phyloP scores from a whole-genome alignment of 108 stramenopile genomes.

The Skeletonema costatum region DNA sequence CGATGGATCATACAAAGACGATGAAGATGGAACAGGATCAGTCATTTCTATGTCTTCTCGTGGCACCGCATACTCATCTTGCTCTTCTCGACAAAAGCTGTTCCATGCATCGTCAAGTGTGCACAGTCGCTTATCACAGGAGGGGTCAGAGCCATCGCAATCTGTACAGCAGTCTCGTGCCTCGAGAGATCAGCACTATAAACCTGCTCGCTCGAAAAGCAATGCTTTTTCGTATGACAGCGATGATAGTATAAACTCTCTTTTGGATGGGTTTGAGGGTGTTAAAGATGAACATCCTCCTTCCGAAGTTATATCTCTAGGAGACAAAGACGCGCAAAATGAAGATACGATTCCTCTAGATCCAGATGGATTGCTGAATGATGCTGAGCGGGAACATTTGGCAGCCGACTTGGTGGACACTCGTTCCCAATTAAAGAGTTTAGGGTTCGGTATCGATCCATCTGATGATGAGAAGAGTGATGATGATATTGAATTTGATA shows the following conservation, averaged over 20 bases:
- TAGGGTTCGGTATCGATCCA: constrained; percentile 16
- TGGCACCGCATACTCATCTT: constrained; percentile 10
- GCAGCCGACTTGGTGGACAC: constrained; percentile 16
- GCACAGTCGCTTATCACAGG: constrained; percentile 2
- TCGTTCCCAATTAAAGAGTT: constrained; percentile 9
- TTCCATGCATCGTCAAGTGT: not conserved
- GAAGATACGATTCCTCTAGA: constrained; percentile 3
- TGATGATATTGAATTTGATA: not conserved
- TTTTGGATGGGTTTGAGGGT: constrained; percentile 12
- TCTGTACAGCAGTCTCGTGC: not conserved
- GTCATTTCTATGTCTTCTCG: constrained; percentile 4
- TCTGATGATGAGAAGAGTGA: constrained; percentile 4
- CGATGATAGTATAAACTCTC: constrained; percentile 24
- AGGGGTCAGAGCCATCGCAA: not conserved
- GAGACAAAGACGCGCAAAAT: not conserved
- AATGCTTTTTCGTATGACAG: constrained; percentile 3
- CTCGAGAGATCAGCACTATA: not conserved
- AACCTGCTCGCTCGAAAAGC: not conserved
- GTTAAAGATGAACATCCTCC: not conserved
- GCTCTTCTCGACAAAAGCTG: not conserved
- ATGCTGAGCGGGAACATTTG: constrained; percentile 11
- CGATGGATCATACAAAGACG: constrained; percentile 10
- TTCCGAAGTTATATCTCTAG: not conserved
- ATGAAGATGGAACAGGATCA: constrained; percentile 5
- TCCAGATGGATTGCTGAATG: not conserved